These are phyloP conservation scores for Salvia splendens DNA, from an alignment of 257 asterid genomes.

Conservation along the genomic window DNA sequence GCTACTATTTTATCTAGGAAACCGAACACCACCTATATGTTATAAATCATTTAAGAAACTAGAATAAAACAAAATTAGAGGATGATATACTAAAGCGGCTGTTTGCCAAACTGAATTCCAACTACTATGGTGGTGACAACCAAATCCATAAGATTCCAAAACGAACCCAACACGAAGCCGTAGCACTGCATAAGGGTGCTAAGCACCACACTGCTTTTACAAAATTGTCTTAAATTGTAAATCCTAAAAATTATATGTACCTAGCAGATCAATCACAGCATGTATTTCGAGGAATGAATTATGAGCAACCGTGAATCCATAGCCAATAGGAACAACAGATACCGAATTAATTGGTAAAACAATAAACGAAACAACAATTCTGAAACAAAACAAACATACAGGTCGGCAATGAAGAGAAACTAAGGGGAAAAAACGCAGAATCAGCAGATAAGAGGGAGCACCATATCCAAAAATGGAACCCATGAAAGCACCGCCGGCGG, in stretches of 20 bases:
- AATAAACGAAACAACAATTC: background rate
- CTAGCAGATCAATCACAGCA: background rate
- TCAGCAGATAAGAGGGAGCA: slow-evolving; percentile 20
- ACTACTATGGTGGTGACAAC: background rate
- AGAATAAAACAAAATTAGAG: background rate
- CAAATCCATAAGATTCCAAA: background rate
- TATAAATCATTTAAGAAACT: background rate
- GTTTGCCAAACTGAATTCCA: background rate
- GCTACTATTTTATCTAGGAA: no score
- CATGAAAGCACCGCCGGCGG: slow-evolving; percentile 73
- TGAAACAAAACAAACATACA: background rate
- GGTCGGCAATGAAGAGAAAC: background rate
- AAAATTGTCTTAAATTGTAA: background rate
- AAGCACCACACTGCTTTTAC: background rate
- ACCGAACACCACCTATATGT: no score
- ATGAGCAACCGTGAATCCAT: background rate
- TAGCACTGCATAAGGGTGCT: background rate
- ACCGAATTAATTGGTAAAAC: background rate
- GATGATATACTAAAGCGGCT: background rate
- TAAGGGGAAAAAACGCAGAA: no score
- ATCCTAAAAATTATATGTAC: background rate
- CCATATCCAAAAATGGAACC: slow-evolving; percentile 83
- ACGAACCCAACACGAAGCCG: background rate
- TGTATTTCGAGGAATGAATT: background rate
- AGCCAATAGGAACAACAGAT: background rate